phyloP scores from a whole-genome alignment of 139 green algal species.

The Pleodorina starrii region DNA sequence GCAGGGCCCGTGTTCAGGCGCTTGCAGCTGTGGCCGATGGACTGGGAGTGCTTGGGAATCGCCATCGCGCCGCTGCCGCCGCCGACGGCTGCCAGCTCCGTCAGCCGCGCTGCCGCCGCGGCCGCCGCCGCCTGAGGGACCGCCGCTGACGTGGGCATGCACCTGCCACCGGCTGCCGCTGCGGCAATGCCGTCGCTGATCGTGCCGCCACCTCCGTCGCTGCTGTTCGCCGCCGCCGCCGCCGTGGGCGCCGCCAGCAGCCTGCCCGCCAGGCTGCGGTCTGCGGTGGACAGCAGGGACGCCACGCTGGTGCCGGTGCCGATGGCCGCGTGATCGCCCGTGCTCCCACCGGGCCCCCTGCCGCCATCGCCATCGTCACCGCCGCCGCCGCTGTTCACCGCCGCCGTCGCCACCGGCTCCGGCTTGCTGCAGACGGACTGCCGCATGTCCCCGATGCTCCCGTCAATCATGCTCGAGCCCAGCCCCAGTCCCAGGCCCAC shows the following conservation, averaged over 20 bases:
- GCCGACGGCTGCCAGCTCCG: neutral
- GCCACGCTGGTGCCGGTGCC: neutral
- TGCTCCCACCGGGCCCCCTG: neutral
- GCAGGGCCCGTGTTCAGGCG: neutral
- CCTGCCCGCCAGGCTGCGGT: neutral
- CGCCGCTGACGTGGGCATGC: no score
- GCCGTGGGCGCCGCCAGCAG: neutral
- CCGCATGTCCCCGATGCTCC: neutral
- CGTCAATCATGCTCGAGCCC: neutral
- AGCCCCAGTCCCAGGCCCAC: no score
- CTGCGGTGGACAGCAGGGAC: neutral
- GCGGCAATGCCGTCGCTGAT: no score
- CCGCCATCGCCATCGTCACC: neutral
- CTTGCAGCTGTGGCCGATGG: neutral
- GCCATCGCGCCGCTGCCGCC: neutral
- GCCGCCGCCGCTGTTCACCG: neutral
- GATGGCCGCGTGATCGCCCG: no score
- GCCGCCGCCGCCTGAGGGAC: neutral
- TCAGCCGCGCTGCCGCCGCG: neutral
- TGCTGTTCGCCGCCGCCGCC: neutral
- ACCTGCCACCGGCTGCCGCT: no score
- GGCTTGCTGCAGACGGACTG: neutral
- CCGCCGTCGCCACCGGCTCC: neutral
- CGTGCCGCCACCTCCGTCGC: neutral
- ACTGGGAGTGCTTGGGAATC: neutral